Evolutionary conservation across 208 protist genomes (phyloP).

Genomic region (Leishmania braziliensis): DNA sequence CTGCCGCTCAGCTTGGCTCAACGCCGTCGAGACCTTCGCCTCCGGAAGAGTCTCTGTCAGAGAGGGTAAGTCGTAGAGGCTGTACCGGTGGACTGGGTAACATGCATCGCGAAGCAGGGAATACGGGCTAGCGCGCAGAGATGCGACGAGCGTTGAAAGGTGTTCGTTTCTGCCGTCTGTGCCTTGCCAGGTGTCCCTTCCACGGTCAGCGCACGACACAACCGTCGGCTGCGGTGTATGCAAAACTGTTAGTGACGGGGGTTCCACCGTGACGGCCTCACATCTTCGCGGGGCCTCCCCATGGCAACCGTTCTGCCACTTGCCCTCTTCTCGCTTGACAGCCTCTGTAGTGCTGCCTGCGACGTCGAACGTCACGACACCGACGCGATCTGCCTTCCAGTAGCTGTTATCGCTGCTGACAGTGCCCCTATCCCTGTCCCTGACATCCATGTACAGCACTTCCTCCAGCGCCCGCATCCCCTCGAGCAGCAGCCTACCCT

Average conservation of each 20-base stretch:
- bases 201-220: background rate
- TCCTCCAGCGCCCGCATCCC: slow-evolving; percentile 55
- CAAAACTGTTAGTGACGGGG: background rate
- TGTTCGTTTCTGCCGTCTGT: background rate
- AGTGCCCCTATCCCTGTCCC: background rate
- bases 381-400: slow-evolving; percentile 20
- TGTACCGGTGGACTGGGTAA: slow-evolving; percentile 25
- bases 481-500: slow-evolving; percentile 54
- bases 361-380: slow-evolving; percentile 34
- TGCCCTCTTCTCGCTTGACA: background rate
- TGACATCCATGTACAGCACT: slow-evolving; percentile 25
- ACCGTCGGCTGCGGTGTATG: slow-evolving; percentile 7
- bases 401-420: background rate
- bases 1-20: slow-evolving; percentile 16
- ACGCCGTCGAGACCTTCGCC: background rate
- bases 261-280: background rate
- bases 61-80: slow-evolving; percentile 14
- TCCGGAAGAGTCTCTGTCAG: background rate
- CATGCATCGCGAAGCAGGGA: slow-evolving; percentile 32
- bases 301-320: background rate
- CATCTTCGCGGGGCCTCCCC: background rate
- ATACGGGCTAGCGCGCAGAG: slow-evolving; percentile 24
- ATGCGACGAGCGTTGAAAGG: background rate
- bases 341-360: background rate
- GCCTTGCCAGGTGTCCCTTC: background rate